Evolutionary conservation across 768 basidiomycete genomes (phyloP).

Genomic region (Russula abietina): DNA sequence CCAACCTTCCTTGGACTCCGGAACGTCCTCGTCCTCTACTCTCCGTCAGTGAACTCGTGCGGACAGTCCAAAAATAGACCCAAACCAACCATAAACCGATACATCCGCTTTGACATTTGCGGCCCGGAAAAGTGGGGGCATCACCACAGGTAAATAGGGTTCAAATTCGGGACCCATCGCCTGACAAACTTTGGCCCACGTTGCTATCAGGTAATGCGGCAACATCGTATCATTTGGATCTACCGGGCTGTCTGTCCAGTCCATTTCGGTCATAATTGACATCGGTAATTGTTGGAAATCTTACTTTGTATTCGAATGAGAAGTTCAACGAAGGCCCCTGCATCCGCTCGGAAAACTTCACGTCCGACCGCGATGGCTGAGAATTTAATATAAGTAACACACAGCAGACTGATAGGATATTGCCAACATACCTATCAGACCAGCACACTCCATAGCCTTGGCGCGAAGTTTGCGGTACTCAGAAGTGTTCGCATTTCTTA

Average conservation of each 20-base stretch:
- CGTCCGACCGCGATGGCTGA: constrained; percentile 82
- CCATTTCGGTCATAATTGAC: not conserved
- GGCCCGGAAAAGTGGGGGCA: constrained; percentile 68
- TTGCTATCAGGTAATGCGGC: constrained; percentile 71
- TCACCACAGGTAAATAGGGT: constrained; percentile 78
- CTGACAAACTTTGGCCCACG: constrained; percentile 87
- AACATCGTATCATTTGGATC: constrained; percentile 70
- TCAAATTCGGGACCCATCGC: constrained; percentile 81
- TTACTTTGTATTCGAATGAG: constrained; percentile 74
- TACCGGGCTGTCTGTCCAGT: constrained; percentile 49
- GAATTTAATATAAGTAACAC: not conserved
- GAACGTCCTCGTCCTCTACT: constrained; percentile 49
- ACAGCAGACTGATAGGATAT: too few relatives aligned
- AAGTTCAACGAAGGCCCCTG: constrained; percentile 61
- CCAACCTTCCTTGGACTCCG: constrained; percentile 65
- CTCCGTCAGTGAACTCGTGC: not conserved
- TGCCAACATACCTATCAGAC: constrained; percentile 59
- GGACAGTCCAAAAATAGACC: not conserved
- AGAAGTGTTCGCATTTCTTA: constrained; percentile 61
- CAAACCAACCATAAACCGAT: constrained; percentile 55
- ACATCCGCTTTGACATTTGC: constrained; percentile 80
- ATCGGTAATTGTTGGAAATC: constrained; percentile 19
- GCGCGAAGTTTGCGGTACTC: constrained; percentile 64
- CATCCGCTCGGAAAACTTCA: constrained; percentile 71
- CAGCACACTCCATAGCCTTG: constrained; percentile 90